A percentile compares a stretch with the other conserved stretches of the same genome.
Conservation (phyloP, 441 rosid species). For the Sinapis alba region DNA sequence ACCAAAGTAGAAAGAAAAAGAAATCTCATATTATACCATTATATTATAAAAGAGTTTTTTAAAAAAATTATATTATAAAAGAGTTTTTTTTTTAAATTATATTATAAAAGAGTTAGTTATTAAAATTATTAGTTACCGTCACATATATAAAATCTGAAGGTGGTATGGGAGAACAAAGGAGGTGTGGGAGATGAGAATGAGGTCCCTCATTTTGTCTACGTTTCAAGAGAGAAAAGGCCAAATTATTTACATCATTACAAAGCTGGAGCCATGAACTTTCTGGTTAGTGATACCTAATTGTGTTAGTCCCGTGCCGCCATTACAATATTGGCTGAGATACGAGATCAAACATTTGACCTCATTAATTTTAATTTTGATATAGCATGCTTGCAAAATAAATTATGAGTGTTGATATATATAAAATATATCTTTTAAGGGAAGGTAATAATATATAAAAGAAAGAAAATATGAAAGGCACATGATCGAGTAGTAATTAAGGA, state of each 20-base stretch:
- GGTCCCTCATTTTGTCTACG: conserved; percentile 61
- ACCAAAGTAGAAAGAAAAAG: neutral
- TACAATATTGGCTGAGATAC: neutral
- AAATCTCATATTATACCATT: neutral
- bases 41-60: neutral
- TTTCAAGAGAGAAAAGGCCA: conserved; percentile 69
- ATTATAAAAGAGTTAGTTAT: neutral
- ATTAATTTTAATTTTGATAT: neutral
- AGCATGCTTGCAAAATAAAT: neutral
- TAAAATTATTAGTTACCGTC: neutral
- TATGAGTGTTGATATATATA: no score
- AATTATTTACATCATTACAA: conserved; percentile 61
- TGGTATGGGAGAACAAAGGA: conserved; percentile 55
- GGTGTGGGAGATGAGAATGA: conserved; percentile 33
- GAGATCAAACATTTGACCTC: neutral
- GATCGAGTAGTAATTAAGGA: no score
- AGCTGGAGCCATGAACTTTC: conserved; percentile 83
- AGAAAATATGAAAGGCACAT: no score
- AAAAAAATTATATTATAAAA: no score
- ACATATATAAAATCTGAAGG: conserved; percentile 34
- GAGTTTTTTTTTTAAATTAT: neutral
- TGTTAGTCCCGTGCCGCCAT: neutral
- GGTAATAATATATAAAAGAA: no score
- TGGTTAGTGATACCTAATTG: conserved; percentile 44
- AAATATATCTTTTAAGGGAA: no score